Conservation (phyloP, 306 rosid species). For the Begonia masoniana region DNA sequence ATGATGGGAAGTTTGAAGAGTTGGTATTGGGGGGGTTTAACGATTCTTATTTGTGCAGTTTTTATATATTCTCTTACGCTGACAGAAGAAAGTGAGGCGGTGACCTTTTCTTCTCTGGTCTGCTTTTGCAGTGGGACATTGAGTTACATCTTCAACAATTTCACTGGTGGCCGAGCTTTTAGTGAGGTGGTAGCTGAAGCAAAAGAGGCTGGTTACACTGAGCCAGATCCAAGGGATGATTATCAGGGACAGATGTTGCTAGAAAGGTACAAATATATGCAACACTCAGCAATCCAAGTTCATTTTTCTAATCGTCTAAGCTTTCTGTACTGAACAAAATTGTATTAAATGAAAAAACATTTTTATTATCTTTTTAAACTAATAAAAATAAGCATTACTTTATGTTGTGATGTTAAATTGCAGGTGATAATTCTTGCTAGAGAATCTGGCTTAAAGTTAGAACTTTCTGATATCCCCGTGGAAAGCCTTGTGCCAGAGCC, state of each 20-base stretch:
- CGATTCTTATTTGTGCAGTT: too few relatives aligned
- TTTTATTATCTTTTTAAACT: too few relatives aligned
- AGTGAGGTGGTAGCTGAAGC: conserved; percentile 94
- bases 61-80: too few relatives aligned
- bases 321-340: too few relatives aligned
- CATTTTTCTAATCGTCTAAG: too few relatives aligned
- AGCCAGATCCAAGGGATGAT: conserved; percentile 98
- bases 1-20: background rate
- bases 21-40: too few relatives aligned
- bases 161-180: conserved; percentile 45
- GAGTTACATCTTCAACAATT: conserved; percentile 94
- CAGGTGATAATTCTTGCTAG: conserved; percentile 98
- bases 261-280: conserved; percentile 48
- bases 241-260: conserved; percentile 93
- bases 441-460: conserved; percentile 88
- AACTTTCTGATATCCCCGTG: conserved; percentile 75
- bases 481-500: conserved; percentile 93
- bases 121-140: conserved; percentile 83
- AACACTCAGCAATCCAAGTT: too few relatives aligned
- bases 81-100: too few relatives aligned
- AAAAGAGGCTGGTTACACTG: conserved; percentile 90
- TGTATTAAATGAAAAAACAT: too few relatives aligned
- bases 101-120: conserved; percentile 10
- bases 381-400: background rate
- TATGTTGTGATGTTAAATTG: conserved; percentile 6